Evolutionary conservation across 2,329 filamentous ascomycete genomes (phyloP).

Genomic region (Calonectria henricotiae): DNA sequence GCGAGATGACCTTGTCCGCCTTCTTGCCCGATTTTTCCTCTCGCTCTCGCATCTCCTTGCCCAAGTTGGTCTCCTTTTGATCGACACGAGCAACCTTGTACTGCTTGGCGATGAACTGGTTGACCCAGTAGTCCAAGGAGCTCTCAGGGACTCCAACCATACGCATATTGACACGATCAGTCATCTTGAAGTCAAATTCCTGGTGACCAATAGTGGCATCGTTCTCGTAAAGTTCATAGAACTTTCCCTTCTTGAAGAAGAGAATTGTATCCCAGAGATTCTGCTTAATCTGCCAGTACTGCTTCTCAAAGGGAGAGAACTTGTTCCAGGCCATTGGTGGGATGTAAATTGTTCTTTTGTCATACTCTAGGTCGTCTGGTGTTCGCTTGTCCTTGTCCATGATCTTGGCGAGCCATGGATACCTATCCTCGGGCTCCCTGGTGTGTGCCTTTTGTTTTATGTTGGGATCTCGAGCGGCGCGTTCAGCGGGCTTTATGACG

Average conservation of each 20-base stretch:
- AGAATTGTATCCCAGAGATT: constrained; percentile 98
- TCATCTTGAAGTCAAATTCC: constrained; percentile 97
- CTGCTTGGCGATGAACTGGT: constrained; percentile 98
- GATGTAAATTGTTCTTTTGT: constrained; percentile 92
- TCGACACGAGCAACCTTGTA: constrained; percentile 98
- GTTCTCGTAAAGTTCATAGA: constrained; percentile 98
- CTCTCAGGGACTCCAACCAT: constrained; percentile 99
- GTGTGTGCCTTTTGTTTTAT: constrained; percentile 80
- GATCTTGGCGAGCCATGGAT: constrained; percentile 91
- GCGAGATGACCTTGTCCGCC: constrained; percentile 92
- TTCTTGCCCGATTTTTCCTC: constrained; percentile 78
- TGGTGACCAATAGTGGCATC: constrained; percentile 97
- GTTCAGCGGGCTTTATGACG: constrained; percentile 56
- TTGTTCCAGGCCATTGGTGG: constrained; percentile 84
- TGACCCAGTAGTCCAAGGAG: constrained; percentile 96
- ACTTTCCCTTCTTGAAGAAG: constrained; percentile 99
- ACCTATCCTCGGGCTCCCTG: constrained; percentile 87
- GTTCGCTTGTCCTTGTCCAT: constrained; percentile 88
- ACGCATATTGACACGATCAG: constrained; percentile 98
- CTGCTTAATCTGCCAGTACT: constrained; percentile 99
- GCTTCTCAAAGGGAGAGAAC: constrained; percentile 96
- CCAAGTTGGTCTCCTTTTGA: constrained; percentile 95
- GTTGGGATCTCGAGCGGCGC: constrained; percentile 55
- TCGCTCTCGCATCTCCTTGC: constrained; percentile 98
- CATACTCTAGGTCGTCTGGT: constrained; percentile 87